Evolutionary conservation across 345 rosid genomes (phyloP), one percentile per base, ranked within the genome.

Genomic region (Turnera subulata): DNA sequence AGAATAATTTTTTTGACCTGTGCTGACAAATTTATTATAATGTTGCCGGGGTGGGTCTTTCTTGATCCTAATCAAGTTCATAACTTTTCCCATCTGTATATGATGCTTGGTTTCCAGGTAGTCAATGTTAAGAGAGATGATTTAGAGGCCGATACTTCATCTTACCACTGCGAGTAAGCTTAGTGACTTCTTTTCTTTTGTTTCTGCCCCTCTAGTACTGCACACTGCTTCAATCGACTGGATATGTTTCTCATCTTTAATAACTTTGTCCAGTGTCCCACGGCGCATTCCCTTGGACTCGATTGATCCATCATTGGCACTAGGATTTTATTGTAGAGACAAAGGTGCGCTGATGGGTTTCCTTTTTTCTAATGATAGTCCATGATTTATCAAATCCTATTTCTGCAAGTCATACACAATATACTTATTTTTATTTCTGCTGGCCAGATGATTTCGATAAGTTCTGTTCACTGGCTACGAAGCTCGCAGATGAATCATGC

Each of bases 321-420:
- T 93, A 4, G 97, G 97, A 54, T 93, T 93, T 67, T 89, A 89
- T 59, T 93, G 97, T 68, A 85, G 78, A 18, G 80, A 83, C 81
- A 87, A 81, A 89, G 90, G 90, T 92, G 62, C 37, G 76, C 50
- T 13, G 10, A 56, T 63, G 50, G 22, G 16, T 11, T 19, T 17
- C 38, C 49, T 25, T 38, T 22, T 20, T 23, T 47, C n/a, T 40
- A 55, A 4, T 9, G 38, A 48, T 61, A 15, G 1, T 1, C 55
- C 54, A 45, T 32, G 9, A 21, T 44, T 37, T 38, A 45, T 17
- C 45, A 14, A 46, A 26, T 32, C 9, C 8, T 26, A 47, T 22
- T 38, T 16, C n/a, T 13, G 45, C 45, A 42, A 15, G n/a, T n/a
- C n/a, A 42, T 11, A 42, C 5, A 42, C 45, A 6, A 4, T 42